These are phyloP conservation scores for Hypericum perforatum DNA, from an alignment of 345 rosid species.

Conservation along the genomic window DNA sequence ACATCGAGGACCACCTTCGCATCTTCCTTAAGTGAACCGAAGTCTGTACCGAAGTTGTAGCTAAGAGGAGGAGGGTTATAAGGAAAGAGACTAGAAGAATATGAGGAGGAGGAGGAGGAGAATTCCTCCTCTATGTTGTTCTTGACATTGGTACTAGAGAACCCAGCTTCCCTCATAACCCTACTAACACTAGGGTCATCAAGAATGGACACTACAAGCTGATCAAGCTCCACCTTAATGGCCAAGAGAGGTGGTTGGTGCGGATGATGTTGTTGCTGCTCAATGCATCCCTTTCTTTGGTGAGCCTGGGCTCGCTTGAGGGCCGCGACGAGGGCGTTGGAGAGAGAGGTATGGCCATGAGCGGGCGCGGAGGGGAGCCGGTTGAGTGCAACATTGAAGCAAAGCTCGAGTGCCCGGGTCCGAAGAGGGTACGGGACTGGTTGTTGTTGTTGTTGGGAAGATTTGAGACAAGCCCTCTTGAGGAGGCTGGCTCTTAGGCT, in stretches of 20 bases:
- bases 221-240: constrained; percentile 65
- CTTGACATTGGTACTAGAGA: constrained; percentile 70
- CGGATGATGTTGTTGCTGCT: constrained; percentile 33
- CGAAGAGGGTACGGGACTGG: constrained; percentile 36
- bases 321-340: constrained; percentile 46
- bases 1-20: constrained; percentile 58
- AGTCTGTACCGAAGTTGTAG: constrained; percentile 24
- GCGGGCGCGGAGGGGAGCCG: constrained; percentile 40
- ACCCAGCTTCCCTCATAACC: constrained; percentile 92
- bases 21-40: constrained; percentile 32
- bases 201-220: constrained; percentile 54
- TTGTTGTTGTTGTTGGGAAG: constrained; percentile 25
- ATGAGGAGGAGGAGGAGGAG: constrained; percentile 34
- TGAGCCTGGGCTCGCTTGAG: constrained; percentile 46
- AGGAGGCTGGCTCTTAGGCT: constrained; percentile 35
- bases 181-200: constrained; percentile 87
- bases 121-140: constrained; percentile 47
- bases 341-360: constrained; percentile 36
- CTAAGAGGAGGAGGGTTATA: constrained; percentile 38
- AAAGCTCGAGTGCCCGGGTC: constrained; percentile 50
- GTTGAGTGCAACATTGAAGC: constrained; percentile 48
- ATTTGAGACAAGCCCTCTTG: constrained; percentile 41
- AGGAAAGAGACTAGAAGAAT: constrained; percentile 51
- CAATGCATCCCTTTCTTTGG: constrained; percentile 42
- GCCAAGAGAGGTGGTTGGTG: constrained; percentile 40